These are phyloP conservation scores for Solanum chaucha DNA, from an alignment of 257 asterid species.

Conservation along the genomic window DNA sequence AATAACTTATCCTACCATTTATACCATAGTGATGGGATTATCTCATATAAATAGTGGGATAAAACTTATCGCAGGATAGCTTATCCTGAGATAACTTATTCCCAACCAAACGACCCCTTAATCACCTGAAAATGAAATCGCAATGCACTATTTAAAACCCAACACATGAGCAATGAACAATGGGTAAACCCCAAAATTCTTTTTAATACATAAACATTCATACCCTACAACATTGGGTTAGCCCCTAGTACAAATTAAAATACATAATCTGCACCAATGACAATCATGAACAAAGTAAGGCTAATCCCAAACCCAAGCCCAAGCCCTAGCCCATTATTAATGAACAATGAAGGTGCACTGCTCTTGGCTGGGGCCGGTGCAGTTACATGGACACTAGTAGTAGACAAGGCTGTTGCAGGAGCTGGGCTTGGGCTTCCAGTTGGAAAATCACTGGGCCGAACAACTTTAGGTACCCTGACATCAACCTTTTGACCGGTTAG, in stretches of 20 bases:
- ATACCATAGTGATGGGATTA: too few species aligned
- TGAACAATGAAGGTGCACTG: neutral
- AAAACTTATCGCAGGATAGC: too few species aligned
- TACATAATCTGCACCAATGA: neutral
- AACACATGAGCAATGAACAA: neutral
- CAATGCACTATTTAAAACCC: neutral
- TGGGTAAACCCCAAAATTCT: neutral
- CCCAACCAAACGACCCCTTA: neutral
- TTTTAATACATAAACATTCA: neutral
- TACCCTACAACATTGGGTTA: neutral
- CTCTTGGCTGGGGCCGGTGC: constrained; percentile 29
- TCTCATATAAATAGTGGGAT: too few species aligned
- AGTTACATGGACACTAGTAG: constrained; percentile 3
- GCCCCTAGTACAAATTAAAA: neutral
- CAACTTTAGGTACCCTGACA: constrained; percentile 27
- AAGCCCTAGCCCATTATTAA: neutral
- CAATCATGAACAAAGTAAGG: neutral
- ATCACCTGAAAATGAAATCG: too few species aligned
- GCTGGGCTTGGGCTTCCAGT: constrained; percentile 4
- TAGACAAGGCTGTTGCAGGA: constrained; percentile 2
- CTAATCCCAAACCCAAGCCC: neutral
- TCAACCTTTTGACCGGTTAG: constrained; percentile 55
- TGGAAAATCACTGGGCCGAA: neutral
- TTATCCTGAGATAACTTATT: neutral
- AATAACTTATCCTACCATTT: too few species aligned